These are phyloP conservation scores for Alopecurus myosuroides DNA, from an alignment of 176 grass and related monocot genomes.

Conservation along the genomic window DNA sequence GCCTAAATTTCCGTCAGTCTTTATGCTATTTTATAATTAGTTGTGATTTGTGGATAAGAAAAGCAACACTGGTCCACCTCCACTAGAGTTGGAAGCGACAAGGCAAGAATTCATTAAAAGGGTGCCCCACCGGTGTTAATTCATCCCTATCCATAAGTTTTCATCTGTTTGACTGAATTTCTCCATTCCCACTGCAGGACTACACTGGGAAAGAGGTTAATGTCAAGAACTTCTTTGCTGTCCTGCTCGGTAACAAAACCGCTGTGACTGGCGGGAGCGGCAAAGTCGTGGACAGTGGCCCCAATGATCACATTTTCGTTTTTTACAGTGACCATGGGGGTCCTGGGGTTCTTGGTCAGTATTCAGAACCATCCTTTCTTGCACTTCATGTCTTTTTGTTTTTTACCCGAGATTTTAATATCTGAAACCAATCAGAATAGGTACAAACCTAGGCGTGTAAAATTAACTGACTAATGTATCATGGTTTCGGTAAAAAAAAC, in stretches of 20 bases:
- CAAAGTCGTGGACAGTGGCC: constrained; percentile 89
- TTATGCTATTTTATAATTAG: constrained; percentile 5
- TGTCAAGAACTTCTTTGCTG: constrained; percentile 81
- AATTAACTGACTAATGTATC: not conserved
- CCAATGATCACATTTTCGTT: constrained; percentile 95
- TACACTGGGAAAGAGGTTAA: constrained; percentile 82
- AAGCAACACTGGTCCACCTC: not conserved
- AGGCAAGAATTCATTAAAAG: not conserved
- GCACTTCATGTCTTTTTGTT: not conserved
- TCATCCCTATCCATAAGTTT: not conserved
- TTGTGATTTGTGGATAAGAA: constrained; percentile 15
- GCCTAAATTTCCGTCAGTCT: not conserved
- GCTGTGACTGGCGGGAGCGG: constrained; percentile 83
- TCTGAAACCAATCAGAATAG: constrained; percentile 9
- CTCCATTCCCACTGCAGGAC: constrained; percentile 47
- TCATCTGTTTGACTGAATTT: not conserved
- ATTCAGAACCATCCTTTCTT: constrained; percentile 14
- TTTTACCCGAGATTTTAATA: not conserved
- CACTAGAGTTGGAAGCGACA: not conserved
- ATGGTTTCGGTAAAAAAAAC: not conserved
- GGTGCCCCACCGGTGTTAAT: not conserved
- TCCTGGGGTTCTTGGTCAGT: constrained; percentile 88
- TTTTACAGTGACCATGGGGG: constrained; percentile 95
- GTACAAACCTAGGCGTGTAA: not conserved
- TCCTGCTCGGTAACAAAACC: constrained; percentile 84